Evolutionary conservation across 768 basidiomycete species (phyloP).

Genomic region (Boletus vermiculosoides): DNA sequence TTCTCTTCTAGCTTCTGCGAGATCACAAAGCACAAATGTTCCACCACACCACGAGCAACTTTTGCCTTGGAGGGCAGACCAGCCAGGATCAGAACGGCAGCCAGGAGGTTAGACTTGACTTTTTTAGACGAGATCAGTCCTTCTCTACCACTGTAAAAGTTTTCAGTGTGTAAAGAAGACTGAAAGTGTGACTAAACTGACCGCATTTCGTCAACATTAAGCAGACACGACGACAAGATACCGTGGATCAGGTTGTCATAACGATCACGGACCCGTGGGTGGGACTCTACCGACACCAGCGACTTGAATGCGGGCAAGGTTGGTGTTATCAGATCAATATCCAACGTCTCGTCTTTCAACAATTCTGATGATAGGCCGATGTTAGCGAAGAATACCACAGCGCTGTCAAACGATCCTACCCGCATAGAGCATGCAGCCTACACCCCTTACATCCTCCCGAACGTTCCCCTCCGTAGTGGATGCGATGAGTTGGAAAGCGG

Average conservation of each 20-base stretch:
- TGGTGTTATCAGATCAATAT: conserved; percentile 76
- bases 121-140: conserved; percentile 78
- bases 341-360: conserved; percentile 81
- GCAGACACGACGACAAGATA: conserved; percentile 78
- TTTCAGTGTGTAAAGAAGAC: conserved; percentile 4
- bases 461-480: conserved; percentile 51
- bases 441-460: conserved; percentile 74
- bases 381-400: not conserved
- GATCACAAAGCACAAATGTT: conserved; percentile 82
- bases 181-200: conserved; percentile 36
- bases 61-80: conserved; percentile 64
- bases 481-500: conserved; percentile 59
- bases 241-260: conserved; percentile 71
- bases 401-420: conserved; percentile 41
- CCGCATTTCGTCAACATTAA: conserved; percentile 93
- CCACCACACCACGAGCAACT: conserved; percentile 72
- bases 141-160: conserved; percentile 62
- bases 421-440: conserved; percentile 76
- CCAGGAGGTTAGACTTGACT: conserved; percentile 87
- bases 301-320: conserved; percentile 78
- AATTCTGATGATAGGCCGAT: conserved; percentile 49
- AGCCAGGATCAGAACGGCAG: conserved; percentile 81
- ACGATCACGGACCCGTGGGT: conserved; percentile 44
- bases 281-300: conserved; percentile 53
- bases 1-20: conserved; percentile 72